phyloP scores from a whole-genome alignment of 108 stramenopile species.

The Nannochloropsis gaditana region DNA sequence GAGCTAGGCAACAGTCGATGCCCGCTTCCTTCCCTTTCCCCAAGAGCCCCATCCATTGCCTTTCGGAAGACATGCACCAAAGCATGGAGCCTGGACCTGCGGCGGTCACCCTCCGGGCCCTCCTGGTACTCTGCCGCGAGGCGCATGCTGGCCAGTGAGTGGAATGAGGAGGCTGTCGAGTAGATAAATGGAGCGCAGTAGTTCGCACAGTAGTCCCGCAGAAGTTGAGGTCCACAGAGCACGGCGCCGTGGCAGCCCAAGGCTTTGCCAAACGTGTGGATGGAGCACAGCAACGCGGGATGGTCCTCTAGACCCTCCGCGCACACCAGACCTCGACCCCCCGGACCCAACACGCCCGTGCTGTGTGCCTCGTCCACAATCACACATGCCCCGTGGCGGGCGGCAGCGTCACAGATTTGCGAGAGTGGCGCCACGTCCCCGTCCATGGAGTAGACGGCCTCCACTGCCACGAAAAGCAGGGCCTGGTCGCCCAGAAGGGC shows the following conservation, averaged over 20 bases:
- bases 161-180: slow-evolving; percentile 76
- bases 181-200: slow-evolving; percentile 91
- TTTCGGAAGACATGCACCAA: slow-evolving; percentile 35
- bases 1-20: slow-evolving; percentile 55
- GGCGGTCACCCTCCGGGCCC: slow-evolving; percentile 52
- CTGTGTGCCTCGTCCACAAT: slow-evolving; percentile 52
- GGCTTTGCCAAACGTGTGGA: slow-evolving; percentile 96
- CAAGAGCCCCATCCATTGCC: slow-evolving; percentile 22
- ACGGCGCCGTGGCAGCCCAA: slow-evolving; percentile 87
- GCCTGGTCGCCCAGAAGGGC: neutral
- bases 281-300: slow-evolving; percentile 68
- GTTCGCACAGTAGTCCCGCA: slow-evolving; percentile 75
- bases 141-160: slow-evolving; percentile 36
- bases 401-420: slow-evolving; percentile 25
- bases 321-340: slow-evolving; percentile 69
- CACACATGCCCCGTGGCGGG: slow-evolving; percentile 21
- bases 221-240: slow-evolving; percentile 62
- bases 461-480: slow-evolving; percentile 71
- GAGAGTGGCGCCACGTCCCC: slow-evolving; percentile 81
- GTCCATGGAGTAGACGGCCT: slow-evolving; percentile 96
- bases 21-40: slow-evolving; percentile 26
- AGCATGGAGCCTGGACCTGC: slow-evolving; percentile 51
- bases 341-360: slow-evolving; percentile 41
- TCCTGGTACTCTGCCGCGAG: slow-evolving; percentile 17
- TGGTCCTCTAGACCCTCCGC: slow-evolving; percentile 65